Base-by-base conservation (phyloP, 805 yeast species). In the Barnettozyma sucrosica region DNA sequence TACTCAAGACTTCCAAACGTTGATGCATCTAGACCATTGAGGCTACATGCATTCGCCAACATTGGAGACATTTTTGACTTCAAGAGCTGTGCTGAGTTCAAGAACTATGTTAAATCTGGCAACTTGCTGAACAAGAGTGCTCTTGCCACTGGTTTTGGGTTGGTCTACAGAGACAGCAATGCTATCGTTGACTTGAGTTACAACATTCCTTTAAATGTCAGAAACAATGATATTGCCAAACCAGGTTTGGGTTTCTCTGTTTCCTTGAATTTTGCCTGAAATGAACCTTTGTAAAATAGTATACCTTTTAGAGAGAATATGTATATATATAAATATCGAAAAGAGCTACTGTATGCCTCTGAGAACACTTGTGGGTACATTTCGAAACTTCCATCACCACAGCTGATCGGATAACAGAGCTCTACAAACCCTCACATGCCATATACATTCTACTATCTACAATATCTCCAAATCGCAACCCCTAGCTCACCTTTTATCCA, bases 191-290 rank as follows among this genome's bases (percentile, higher is more conserved):
- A 80, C 56, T 65, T 82, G 36, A 74, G 76, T 32, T 72, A 80
- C 52, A 74, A 76, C 24, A 52, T 79, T 45, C 87, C 88, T 6
- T 52, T 81, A 30, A 68, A 75, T 9, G 66, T 72, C 5, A 69
- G 76, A 45, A 55, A 61, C 14, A 65, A 66, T 32, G 83, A 76
- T 49, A 57, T 62, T 13, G 66, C 73, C 19, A 69, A 77, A 49
- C 80, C 81, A 45, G 86, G 87, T 0, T 58, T 81, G 10, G 77
- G 76, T 44, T 71, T 78, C 50, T 79, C 81, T 3, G 68, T 76
- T 13, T 77, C 78, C 3, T 54, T 77, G 43, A 72, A 74, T 44
- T 76, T 60, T 40, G 49, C 49, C 24, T 55, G 43, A 47, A 13
- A 20, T 14, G 18, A n/a, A 21, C 41, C n/a, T n/a, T 23, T 9